Evolutionary conservation across 2,329 filamentous ascomycete species (phyloP).

Genomic region (Aureobasidium sp.): DNA sequence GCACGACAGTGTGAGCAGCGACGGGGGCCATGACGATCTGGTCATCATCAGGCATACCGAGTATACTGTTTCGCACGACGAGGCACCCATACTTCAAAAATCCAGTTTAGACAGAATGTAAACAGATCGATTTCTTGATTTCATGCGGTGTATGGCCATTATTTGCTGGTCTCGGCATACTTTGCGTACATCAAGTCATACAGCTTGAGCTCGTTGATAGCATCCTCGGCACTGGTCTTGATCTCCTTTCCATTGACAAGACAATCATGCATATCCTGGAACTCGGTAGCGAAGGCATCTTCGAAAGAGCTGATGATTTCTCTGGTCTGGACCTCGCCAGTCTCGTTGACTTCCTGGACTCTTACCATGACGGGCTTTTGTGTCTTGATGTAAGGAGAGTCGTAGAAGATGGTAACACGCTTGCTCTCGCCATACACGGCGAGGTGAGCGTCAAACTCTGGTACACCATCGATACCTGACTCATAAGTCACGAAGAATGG

Average conservation of each 20-base stretch:
- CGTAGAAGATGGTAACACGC: slow-evolving; percentile 48
- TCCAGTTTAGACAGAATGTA: not conserved
- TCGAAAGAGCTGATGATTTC: slow-evolving; percentile 40
- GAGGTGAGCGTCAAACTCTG: slow-evolving; percentile 47
- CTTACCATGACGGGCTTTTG: slow-evolving; percentile 43
- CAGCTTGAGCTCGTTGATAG: slow-evolving; percentile 34
- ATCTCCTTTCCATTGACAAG: slow-evolving; percentile 32
- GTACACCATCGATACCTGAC: slow-evolving; percentile 47
- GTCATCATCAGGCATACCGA: not conserved
- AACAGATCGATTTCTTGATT: not conserved
- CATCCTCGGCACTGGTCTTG: slow-evolving; percentile 39
- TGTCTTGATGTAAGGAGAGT: slow-evolving; percentile 53
- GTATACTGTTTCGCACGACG: not conserved
- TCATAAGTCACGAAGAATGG: slow-evolving; percentile 52
- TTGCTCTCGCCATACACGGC: slow-evolving; percentile 50
- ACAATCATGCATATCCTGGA: slow-evolving; percentile 35
- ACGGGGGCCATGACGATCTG: not conserved
- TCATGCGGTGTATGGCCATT: not conserved
- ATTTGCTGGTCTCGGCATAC: slow-evolving; percentile 15
- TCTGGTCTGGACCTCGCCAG: slow-evolving; percentile 26
- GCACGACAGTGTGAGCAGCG: not conserved
- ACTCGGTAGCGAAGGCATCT: slow-evolving; percentile 40
- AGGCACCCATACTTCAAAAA: not conserved
- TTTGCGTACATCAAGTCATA: slow-evolving; percentile 27
- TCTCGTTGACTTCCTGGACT: slow-evolving; percentile 38